Percentiles rank a stretch among this genome's conserved stretches.
Evolutionary conservation across 179 eudicot genomes (phyloP).

Genomic region (Silene coronaria): DNA sequence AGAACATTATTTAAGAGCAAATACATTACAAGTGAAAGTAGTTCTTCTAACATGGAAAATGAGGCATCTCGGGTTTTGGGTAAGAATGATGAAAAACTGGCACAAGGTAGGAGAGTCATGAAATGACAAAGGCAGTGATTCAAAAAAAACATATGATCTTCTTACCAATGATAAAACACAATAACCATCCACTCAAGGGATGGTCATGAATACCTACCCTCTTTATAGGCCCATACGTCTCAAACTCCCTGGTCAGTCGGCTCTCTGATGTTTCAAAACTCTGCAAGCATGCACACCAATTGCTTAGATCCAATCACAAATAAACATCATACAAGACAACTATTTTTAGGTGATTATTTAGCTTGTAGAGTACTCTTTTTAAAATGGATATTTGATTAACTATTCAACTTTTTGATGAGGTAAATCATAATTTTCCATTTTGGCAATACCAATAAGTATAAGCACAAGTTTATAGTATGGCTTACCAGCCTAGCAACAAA

Average conservation of each 20-base stretch:
- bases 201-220: conserved; percentile 85
- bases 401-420: background rate
- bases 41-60: background rate
- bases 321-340: background rate
- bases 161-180: conserved; percentile 66
- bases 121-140: background rate
- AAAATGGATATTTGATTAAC: background rate
- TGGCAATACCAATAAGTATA: background rate
- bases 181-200: conserved; percentile 59
- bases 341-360: too few species aligned
- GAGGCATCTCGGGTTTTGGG: background rate
- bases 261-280: conserved; percentile 95
- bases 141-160: conserved; percentile 18
- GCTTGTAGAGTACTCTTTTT: background rate
- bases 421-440: background rate
- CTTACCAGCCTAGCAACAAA: conserved; percentile 95
- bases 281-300: conserved; percentile 37
- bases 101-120: background rate
- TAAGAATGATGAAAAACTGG: background rate
- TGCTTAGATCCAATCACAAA: conserved; percentile 3
- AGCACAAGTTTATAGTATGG: background rate
- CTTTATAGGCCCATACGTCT: conserved; percentile 98
- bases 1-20: background rate
- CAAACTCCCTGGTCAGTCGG: conserved; percentile 99
- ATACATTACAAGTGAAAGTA: background rate